A percentile compares a stretch with the other conserved stretches of the same genome.
These are phyloP conservation scores for Andrographis paniculata DNA, from an alignment of 305 asterid genomes.

Conservation along the genomic window DNA sequence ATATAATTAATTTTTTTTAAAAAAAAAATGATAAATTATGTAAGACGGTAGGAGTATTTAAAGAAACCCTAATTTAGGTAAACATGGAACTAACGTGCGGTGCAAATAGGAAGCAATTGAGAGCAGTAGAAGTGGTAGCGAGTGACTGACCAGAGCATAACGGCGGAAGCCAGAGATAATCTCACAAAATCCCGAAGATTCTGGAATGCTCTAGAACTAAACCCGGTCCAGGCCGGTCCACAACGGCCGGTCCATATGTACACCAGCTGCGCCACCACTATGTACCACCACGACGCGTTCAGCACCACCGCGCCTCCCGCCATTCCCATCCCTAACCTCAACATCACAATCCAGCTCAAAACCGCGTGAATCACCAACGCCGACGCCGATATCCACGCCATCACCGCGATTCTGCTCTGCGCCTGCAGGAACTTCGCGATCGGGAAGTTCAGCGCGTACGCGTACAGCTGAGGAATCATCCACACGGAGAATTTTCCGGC, in stretches of 20 bases:
- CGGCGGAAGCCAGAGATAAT: constrained; percentile 31
- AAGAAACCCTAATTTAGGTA: too few relatives aligned
- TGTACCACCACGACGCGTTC: constrained; percentile 33
- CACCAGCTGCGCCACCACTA: constrained; percentile 26
- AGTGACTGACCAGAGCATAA: constrained; percentile 31
- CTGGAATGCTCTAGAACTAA: constrained; percentile 22
- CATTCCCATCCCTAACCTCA: constrained; percentile 29
- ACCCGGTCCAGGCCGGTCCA: constrained; percentile 35
- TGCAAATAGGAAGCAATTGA: too few relatives aligned
- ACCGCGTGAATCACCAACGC: constrained; percentile 19
- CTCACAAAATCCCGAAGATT: constrained; percentile 26
- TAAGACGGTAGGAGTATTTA: too few relatives aligned
- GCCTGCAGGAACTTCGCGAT: constrained; percentile 29
- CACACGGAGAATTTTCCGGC: constrained; percentile 26
- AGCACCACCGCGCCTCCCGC: constrained; percentile 26
- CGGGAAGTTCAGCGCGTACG: constrained; percentile 27
- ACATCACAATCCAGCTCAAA: constrained; percentile 30
- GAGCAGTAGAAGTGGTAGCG: background rate
- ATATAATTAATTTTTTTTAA: too few relatives aligned
- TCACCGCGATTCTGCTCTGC: constrained; percentile 30
- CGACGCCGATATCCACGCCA: constrained; percentile 31
- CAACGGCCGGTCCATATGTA: constrained; percentile 27
- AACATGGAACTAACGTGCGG: too few relatives aligned
- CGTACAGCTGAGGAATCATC: constrained; percentile 37
- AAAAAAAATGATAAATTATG: too few relatives aligned